These are phyloP conservation scores for Dinochytrium kinnereticum DNA, from an alignment of 371 early-diverging fungal species.

Conservation along the genomic window DNA sequence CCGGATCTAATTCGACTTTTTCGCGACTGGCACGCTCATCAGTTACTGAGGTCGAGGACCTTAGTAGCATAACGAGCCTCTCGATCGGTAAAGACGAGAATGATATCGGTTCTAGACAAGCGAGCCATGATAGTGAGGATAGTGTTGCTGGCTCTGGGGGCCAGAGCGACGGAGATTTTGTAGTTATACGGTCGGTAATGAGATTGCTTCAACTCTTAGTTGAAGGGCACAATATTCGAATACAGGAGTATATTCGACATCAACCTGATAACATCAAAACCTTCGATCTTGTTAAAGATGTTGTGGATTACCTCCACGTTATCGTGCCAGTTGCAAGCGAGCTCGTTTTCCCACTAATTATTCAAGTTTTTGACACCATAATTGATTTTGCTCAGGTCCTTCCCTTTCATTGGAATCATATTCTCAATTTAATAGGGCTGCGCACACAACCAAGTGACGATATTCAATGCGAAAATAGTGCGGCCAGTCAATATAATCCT, in stretches of 20 bases:
- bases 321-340: constrained; percentile 53
- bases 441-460: constrained; percentile 47
- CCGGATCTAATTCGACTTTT: no score
- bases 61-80: no score
- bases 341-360: constrained; percentile 49
- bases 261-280: constrained; percentile 66
- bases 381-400: constrained; percentile 55
- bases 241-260: constrained; percentile 59
- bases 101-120: background rate
- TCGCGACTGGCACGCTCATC: no score
- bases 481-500: constrained; percentile 59
- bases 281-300: constrained; percentile 61
- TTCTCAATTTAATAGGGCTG: constrained; percentile 43
- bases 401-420: background rate
- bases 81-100: background rate
- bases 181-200: constrained; percentile 56
- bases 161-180: constrained; percentile 46
- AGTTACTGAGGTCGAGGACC: no score
- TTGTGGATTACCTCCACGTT: constrained; percentile 62
- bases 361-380: constrained; percentile 63
- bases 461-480: constrained; percentile 61
- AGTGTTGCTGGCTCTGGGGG: constrained; percentile 39
- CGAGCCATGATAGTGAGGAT: background rate
- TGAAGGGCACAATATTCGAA: constrained; percentile 60
- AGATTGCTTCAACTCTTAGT: constrained; percentile 61